Evolutionary conservation across 495 filamentous ascomycete genomes (phyloP), one percentile per base, ranked within the genome.

Genomic region (Cenococcum geophilum): DNA sequence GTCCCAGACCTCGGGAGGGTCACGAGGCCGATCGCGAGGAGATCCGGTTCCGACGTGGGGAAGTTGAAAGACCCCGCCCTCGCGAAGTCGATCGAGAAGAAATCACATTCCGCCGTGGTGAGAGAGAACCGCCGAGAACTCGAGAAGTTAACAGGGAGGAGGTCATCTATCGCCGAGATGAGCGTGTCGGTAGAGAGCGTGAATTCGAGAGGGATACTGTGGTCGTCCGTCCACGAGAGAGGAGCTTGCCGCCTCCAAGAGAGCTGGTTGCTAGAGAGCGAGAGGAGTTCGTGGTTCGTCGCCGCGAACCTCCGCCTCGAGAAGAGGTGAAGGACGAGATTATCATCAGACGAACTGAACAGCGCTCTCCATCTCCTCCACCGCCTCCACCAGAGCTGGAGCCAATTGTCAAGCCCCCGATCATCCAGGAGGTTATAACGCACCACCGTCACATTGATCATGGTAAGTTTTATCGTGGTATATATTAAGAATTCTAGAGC

Each of bases 361-460:
- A 68, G 48, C 62, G 60, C 1, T 65, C 66, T 5, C 68, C 67
- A 20, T 68, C 68, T 11, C 65, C 70, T n/a, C 66, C 69, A 25
- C 72, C 72, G 11, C 68, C 71, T 23, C 65, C 64, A 52, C 69
- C 75, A 23, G 76, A 78, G 43, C 82, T 84, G 3, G 75, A 77
- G 57, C 72, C 80, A 27, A 84, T 90, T 68, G 79, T 82, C 63
- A 83, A 82, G 20, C 86, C 87, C 4, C 81, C 83, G 4, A 87
- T 92, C 64, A 85, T 88, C 68, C 83, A 89, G 61, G 87, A 95
- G 68, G 81, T 93, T 48, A 88, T 91, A 60, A 90, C 88, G 1
- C 89, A 91, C 72, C 91, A 93, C 69, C 80, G 86, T 22, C 86
- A 92, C 66, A 88, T 95, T 68, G 88, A 96, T 71, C 89, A 96